Percentiles rank a stretch among this genome's conserved stretches.
Evolutionary conservation across 140 eudicot genomes (phyloP).

Genomic region (Ambrosia hybrid): DNA sequence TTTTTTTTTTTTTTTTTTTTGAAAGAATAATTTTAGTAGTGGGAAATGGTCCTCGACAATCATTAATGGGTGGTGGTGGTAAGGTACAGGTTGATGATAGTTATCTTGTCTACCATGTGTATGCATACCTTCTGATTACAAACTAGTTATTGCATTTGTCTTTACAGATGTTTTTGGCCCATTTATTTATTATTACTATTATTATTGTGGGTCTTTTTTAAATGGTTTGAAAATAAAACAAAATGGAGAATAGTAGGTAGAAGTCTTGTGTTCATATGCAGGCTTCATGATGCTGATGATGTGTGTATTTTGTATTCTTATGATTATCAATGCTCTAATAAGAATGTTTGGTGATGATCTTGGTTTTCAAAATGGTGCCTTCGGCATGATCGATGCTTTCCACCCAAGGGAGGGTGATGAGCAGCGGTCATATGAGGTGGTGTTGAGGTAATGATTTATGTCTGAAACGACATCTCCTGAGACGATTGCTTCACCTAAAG

Average conservation of each 20-base stretch:
- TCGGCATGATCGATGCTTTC: no score
- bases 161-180: slow-evolving; percentile 30
- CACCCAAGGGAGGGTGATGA: no score
- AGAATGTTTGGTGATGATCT: no score
- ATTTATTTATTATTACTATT: neutral
- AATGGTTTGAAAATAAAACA: slow-evolving; percentile 11
- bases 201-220: slow-evolving; percentile 7
- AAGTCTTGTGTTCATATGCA: slow-evolving; percentile 16
- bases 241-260: neutral
- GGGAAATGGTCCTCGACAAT: slow-evolving; percentile 24
- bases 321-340: no score
- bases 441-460: no score
- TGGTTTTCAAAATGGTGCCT: no score
- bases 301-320: neutral
- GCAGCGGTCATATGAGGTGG: no score
- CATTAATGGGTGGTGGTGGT: slow-evolving; percentile 24
- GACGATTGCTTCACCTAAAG: no score
- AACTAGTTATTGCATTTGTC: slow-evolving; percentile 32
- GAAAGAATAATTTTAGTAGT: slow-evolving; percentile 14
- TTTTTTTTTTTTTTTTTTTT: neutral
- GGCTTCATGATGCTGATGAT: neutral
- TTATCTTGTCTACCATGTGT: slow-evolving; percentile 38
- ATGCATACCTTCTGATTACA: slow-evolving; percentile 15
- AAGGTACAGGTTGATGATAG: slow-evolving; percentile 30
- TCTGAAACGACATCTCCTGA: no score